Conservation (phyloP, 257 asterid species). For the Datura wrightii region DNA sequence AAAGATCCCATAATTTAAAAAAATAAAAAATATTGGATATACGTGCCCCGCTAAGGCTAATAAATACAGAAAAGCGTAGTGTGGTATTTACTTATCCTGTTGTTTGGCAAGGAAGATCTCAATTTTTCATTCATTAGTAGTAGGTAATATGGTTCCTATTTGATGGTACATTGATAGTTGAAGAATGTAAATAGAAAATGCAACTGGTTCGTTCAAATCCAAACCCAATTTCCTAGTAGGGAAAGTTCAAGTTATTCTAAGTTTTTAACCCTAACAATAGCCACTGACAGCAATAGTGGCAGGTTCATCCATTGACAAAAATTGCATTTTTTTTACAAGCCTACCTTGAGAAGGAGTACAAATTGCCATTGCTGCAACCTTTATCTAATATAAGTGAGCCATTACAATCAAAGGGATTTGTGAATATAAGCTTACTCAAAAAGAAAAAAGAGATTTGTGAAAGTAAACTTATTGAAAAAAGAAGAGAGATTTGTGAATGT, state of each 20-base stretch:
- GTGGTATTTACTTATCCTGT: neutral
- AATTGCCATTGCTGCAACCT: neutral
- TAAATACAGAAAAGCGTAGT: neutral
- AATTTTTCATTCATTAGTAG: neutral
- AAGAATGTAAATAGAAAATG: neutral
- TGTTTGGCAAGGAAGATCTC: conserved; percentile 17
- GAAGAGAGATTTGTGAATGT: neutral
- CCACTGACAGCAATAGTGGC: neutral
- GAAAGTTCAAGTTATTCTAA: neutral
- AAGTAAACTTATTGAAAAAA: neutral
- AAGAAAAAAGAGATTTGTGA: neutral
- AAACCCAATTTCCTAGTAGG: neutral
- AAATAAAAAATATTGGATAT: neutral
- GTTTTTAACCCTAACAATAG: neutral
- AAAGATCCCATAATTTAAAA: neutral
- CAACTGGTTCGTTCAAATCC: neutral
- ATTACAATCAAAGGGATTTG: neutral
- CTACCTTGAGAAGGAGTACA: conserved; percentile 3
- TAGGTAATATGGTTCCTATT: neutral
- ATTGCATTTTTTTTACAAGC: neutral
- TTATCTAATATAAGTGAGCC: neutral
- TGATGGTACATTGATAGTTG: neutral
- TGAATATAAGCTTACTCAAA: neutral
- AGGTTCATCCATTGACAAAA: neutral
- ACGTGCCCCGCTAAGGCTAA: neutral